phyloP scores from a whole-genome alignment of 257 asterid genomes.

The Penstemon davidsonii region DNA sequence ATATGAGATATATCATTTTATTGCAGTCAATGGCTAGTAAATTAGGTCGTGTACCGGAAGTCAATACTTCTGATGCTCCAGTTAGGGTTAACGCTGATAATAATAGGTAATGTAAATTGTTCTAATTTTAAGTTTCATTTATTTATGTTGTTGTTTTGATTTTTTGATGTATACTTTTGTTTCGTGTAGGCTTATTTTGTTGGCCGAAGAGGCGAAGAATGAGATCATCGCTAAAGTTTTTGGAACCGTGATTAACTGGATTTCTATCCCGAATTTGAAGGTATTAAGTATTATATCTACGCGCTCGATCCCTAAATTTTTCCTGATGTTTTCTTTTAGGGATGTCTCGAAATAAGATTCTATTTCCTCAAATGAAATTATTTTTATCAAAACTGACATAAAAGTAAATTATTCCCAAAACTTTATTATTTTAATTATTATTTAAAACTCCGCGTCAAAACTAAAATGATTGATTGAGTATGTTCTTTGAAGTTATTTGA shows the following conservation, averaged over 20 bases:
- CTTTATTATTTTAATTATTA: too few species aligned
- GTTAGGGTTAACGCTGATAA: constrained; percentile 23
- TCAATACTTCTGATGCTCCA: constrained; percentile 29
- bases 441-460: too few species aligned
- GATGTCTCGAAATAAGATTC: too few species aligned
- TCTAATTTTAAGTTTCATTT: constrained; percentile 27
- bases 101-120: constrained; percentile 6
- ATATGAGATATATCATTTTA: too few species aligned
- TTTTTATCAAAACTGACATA: too few species aligned
- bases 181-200: constrained; percentile 9
- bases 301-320: too few species aligned
- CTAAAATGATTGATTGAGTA: too few species aligned
- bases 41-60: too few species aligned
- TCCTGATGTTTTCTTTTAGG: too few species aligned
- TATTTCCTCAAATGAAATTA: too few species aligned
- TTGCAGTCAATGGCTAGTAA: neutral
- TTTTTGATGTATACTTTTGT: neutral
- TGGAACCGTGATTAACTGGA: constrained; percentile 26
- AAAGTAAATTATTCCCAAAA: too few species aligned
- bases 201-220: constrained; percentile 21
- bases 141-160: neutral
- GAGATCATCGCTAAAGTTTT: constrained; percentile 31
- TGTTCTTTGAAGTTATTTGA: neutral
- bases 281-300: neutral
- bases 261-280: constrained; percentile 16